Evolutionary conservation across 2,329 filamentous ascomycete genomes (phyloP), one percentile per base, ranked within the genome.

Genomic region (Fusarium decemcellulare): DNA sequence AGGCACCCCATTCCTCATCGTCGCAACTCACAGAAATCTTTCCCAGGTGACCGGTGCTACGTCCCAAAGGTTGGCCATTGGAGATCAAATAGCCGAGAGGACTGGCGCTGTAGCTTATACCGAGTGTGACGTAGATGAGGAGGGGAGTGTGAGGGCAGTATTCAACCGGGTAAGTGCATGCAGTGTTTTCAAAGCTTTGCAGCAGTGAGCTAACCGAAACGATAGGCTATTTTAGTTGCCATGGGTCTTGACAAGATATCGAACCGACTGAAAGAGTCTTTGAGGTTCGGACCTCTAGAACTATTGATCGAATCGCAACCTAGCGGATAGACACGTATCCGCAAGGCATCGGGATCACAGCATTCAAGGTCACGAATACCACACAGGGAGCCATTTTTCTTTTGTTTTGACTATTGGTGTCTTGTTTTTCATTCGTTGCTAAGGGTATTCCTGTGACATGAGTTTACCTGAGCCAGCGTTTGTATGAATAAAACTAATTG

Each of bases 41-140:
- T 34, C 42, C 9, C 27, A 27, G 15, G 15, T 12, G 16, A 4
- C 10, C 8, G 23, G 39, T 23, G 32, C n/a, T 1, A 7, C 37
- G 1, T 23, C 53, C 2, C 30, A 36, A 12, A 37, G 37, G 15
- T 47, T 23, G 3, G 3, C 34, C 11, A 18, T 18, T 10, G 53
- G 42, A 5, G 18, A 36, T 2, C 18, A 34, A 11, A 30, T 56
- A 2, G 53, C 53, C 1, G 30, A 56, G n/a, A 56, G 53, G 9
- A 36, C 42, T 39, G 53, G 53, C 2, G 53, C 53, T 1, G 30
- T 36, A 5, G 51, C 42, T 2, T 56, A 48, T 12, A 42, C 34
- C 2, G 58, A 61, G 10, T 61, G 53, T 18, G 52, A 58, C 23
- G 53, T 51, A 8, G 44, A 57, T 3, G 52, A 61, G 12, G 29